Evolutionary conservation across 805 yeast species (phyloP).

Genomic region (Teunomyces stri): DNA sequence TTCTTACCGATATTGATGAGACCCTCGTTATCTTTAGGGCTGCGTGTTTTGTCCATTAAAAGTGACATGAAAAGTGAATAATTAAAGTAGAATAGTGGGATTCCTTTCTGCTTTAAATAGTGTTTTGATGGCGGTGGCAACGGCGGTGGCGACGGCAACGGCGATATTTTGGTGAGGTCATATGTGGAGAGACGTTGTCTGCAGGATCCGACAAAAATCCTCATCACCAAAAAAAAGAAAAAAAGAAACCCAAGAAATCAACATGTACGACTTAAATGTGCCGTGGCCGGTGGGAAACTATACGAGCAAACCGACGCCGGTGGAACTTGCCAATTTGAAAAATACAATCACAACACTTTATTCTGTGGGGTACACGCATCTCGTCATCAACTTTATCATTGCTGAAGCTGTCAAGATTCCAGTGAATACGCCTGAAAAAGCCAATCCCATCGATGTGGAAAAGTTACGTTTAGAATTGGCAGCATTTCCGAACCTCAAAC

Average conservation of each 20-base stretch:
- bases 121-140: conserved; percentile 15
- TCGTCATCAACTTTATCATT: conserved; percentile 69
- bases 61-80: conserved; percentile 10
- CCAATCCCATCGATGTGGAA: conserved; percentile 48
- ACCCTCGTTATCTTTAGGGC: conserved; percentile 26
- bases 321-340: conserved; percentile 45
- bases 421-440: conserved; percentile 33
- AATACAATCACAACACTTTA: conserved; percentile 52
- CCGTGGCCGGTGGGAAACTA: conserved; percentile 66
- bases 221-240: too few species aligned
- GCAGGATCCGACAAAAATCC: too few species aligned
- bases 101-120: neutral
- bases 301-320: conserved; percentile 35
- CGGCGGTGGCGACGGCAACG: neutral
- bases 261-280: conserved; percentile 61
- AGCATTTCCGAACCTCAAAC: conserved; percentile 32
- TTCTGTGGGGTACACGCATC: conserved; percentile 66
- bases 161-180: too few species aligned
- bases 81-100: neutral
- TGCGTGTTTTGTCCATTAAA: conserved; percentile 21
- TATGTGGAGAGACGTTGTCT: too few species aligned
- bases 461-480: conserved; percentile 18
- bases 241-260: too few species aligned
- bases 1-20: conserved; percentile 58
- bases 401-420: conserved; percentile 55